Evolutionary conservation across 2,329 filamentous ascomycete genomes (phyloP).

Genomic region (Diaporthe nobilis): DNA sequence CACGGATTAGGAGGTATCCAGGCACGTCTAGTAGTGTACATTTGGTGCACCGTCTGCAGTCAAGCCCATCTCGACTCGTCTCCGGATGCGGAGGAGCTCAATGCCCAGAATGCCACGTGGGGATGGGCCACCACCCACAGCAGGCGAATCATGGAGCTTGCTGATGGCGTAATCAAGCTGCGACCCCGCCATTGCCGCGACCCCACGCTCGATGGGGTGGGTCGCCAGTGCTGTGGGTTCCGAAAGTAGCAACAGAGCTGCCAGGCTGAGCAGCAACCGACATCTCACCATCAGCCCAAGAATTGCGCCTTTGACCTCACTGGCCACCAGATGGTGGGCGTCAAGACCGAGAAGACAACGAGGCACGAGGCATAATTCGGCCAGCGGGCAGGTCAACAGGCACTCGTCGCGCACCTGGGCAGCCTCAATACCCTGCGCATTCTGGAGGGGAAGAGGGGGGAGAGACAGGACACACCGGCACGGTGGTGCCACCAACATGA

Average conservation of each 20-base stretch:
- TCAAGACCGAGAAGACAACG: neutral
- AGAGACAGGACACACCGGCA: neutral
- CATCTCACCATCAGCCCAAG: slow-evolving; percentile 39
- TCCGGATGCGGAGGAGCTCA: slow-evolving; percentile 26
- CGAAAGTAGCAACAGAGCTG: neutral
- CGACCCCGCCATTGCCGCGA: slow-evolving; percentile 35
- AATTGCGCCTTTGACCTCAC: slow-evolving; percentile 34
- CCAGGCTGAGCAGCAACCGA: neutral
- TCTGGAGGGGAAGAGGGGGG: neutral
- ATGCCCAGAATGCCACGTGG: slow-evolving; percentile 1
- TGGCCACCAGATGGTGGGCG: neutral
- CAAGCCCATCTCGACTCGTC: neutral
- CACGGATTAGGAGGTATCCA: too few relatives aligned
- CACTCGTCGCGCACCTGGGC: neutral
- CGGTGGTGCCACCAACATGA: slow-evolving; percentile 10
- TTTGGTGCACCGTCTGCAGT: too few relatives aligned
- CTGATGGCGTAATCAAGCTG: slow-evolving; percentile 38
- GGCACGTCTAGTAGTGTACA: too few relatives aligned
- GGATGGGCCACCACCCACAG: neutral
- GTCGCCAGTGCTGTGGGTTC: slow-evolving; percentile 13
- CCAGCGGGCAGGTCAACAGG: neutral
- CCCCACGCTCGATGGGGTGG: slow-evolving; percentile 24
- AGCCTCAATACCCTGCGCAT: neutral
- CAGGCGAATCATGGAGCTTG: slow-evolving; percentile 39
- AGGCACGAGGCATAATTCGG: neutral